phyloP scores from a whole-genome alignment of 2,329 filamentous ascomycete species.

The Aphanoascus verrucosus region DNA sequence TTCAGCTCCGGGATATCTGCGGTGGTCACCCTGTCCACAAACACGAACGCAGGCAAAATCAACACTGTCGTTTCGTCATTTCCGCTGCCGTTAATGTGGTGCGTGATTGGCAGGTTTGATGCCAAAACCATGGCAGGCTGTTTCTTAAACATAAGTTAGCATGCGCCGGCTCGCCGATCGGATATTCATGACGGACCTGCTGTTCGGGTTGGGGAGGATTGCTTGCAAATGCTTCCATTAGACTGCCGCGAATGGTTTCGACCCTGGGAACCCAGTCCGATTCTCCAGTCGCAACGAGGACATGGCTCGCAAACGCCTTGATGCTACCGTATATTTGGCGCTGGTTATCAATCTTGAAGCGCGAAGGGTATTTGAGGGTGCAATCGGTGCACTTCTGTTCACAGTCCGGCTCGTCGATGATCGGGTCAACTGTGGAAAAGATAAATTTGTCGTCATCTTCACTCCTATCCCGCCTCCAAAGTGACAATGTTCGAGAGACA shows the following conservation, averaged over 20 bases:
- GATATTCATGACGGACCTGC: conserved; percentile 26
- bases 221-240: conserved; percentile 62
- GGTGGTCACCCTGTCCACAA: conserved; percentile 74
- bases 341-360: conserved; percentile 58
- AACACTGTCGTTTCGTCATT: conserved; percentile 59
- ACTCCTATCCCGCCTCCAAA: neutral
- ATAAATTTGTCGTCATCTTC: conserved; percentile 34
- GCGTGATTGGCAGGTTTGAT: conserved; percentile 67
- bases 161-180: too few species aligned
- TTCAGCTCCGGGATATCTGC: conserved; percentile 61
- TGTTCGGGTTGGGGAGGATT: conserved; percentile 32
- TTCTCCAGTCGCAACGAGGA: conserved; percentile 88
- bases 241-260: conserved; percentile 70
- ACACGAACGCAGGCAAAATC: conserved; percentile 74
- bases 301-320: conserved; percentile 76
- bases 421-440: conserved; percentile 63
- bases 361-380: conserved; percentile 64
- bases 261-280: conserved; percentile 87
- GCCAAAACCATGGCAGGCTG: conserved; percentile 82
- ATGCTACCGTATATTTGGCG: conserved; percentile 76
- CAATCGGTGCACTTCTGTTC: conserved; percentile 76
- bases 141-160: neutral
- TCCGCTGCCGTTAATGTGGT: conserved; percentile 39
- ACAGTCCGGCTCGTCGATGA: conserved; percentile 77
- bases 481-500: neutral